A percentile compares a stretch with the other conserved stretches of the same genome.
Evolutionary conservation across 306 rosid genomes (phyloP).

Genomic region (Lupinus albus): DNA sequence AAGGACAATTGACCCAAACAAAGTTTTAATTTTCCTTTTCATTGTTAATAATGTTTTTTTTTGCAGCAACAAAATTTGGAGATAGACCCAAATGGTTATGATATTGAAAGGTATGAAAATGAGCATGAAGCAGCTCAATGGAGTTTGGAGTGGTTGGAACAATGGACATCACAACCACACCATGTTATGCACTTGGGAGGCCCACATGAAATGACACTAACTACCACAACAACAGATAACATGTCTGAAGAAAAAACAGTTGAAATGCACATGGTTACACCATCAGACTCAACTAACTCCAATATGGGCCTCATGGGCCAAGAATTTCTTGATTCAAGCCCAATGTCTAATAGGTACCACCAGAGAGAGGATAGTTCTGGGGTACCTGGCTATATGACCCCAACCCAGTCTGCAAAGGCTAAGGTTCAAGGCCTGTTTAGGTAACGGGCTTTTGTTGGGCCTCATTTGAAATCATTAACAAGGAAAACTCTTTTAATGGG

Average conservation of each 20-base stretch:
- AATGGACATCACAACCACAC: slow-evolving; percentile 63
- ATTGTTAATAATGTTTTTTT: neutral
- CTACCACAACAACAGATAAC: slow-evolving; percentile 52
- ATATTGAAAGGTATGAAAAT: slow-evolving; percentile 33
- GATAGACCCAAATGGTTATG: slow-evolving; percentile 25
- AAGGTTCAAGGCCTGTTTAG: slow-evolving; percentile 54
- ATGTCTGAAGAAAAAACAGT: slow-evolving; percentile 73
- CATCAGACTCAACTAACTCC: too few relatives aligned
- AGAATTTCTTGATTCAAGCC: slow-evolving; percentile 41
- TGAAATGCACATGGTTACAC: slow-evolving; percentile 54
- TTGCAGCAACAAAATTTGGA: slow-evolving; percentile 40
- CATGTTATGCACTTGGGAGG: slow-evolving; percentile 34
- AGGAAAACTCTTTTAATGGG: slow-evolving; percentile 40
- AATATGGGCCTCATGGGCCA: slow-evolving; percentile 36
- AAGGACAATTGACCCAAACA: neutral
- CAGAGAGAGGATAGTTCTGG: slow-evolving; percentile 37
- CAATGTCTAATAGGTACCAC: slow-evolving; percentile 27
- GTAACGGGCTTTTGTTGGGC: slow-evolving; percentile 46
- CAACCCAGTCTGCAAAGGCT: slow-evolving; percentile 87
- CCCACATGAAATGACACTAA: slow-evolving; percentile 48
- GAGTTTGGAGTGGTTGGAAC: slow-evolving; percentile 87
- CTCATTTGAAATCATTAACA: slow-evolving; percentile 61
- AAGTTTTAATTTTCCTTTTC: neutral
- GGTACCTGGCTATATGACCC: slow-evolving; percentile 79
- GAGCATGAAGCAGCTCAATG: slow-evolving; percentile 59